Evolutionary conservation across 306 rosid species (phyloP).

Genomic region (Malus sieversii): DNA sequence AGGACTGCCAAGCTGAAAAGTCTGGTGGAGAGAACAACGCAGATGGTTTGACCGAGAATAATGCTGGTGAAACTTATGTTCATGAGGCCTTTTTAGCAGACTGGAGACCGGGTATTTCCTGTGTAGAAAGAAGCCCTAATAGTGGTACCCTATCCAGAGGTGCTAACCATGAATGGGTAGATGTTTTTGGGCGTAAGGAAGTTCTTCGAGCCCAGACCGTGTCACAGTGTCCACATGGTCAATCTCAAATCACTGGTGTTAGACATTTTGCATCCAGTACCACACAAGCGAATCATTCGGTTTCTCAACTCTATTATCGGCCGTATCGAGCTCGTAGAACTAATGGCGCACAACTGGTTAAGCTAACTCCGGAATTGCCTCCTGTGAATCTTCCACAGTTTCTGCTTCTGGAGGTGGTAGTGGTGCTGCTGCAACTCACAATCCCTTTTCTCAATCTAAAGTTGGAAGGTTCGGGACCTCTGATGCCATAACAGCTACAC

Average conservation of each 20-base stretch:
- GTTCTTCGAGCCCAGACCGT: constrained; percentile 32
- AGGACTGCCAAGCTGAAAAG: constrained; percentile 53
- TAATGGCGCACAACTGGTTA: constrained; percentile 50
- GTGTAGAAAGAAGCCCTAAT: constrained; percentile 42
- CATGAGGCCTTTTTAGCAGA: constrained; percentile 85
- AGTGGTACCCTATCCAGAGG: constrained; percentile 26
- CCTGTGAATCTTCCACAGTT: constrained; percentile 54
- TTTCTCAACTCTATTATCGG: constrained; percentile 32
- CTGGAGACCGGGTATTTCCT: constrained; percentile 62
- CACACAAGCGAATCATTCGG: constrained; percentile 29
- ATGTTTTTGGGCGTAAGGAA: constrained; percentile 30
- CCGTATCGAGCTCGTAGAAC: constrained; percentile 51
- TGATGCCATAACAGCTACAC: constrained; percentile 23
- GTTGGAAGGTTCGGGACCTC: constrained; percentile 24
- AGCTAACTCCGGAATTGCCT: constrained; percentile 82
- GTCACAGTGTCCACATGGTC: constrained; percentile 36
- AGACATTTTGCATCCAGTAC: constrained; percentile 30
- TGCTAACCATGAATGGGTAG: constrained; percentile 25
- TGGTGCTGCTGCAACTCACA: constrained; percentile 31
- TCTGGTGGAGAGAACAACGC: constrained; percentile 29
- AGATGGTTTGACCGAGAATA: constrained; percentile 36
- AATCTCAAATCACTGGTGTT: constrained; percentile 33
- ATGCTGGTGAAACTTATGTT: constrained; percentile 52
- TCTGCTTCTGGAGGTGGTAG: constrained; percentile 37
- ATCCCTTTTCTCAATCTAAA: constrained; percentile 33